Conservation (phyloP, 768 basidiomycete species). For the Rhodotorula graminis region DNA sequence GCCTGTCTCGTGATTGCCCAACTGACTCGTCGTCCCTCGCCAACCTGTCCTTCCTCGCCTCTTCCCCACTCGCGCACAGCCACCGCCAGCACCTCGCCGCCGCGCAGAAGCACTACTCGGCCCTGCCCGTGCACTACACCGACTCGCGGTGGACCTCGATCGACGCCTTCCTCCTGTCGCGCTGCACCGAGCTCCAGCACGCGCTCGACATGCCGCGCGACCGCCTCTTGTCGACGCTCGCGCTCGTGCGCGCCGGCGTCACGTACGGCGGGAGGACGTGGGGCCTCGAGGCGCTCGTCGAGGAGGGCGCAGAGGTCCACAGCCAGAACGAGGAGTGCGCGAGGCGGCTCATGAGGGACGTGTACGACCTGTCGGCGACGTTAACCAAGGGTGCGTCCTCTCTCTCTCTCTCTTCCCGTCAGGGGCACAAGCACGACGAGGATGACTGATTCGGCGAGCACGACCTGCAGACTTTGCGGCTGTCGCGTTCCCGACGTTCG, state of each 20-base stretch:
- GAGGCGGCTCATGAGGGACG: constrained; percentile 35
- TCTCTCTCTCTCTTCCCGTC: not conserved
- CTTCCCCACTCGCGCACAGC: constrained; percentile 48
- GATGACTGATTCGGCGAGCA: too few relatives aligned
- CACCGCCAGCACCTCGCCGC: constrained; percentile 61
- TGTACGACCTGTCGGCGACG: constrained; percentile 37
- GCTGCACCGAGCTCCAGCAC: constrained; percentile 19
- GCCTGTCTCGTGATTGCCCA: too few relatives aligned
- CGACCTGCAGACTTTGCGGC: constrained; percentile 58
- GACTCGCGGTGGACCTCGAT: constrained; percentile 45
- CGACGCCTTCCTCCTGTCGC: constrained; percentile 35
- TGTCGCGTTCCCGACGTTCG: constrained; percentile 52
- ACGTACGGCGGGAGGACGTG: constrained; percentile 34
- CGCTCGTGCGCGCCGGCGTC: constrained; percentile 54
- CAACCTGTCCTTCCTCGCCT: too few relatives aligned
- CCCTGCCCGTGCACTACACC: constrained; percentile 62
- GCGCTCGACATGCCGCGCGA: constrained; percentile 53
- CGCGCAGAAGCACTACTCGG: constrained; percentile 67
- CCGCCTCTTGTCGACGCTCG: constrained; percentile 56
- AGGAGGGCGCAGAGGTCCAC: constrained; percentile 4
- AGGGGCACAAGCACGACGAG: too few relatives aligned
- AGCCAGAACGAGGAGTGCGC: constrained; percentile 6
- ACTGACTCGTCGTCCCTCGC: too few relatives aligned
- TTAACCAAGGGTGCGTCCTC: constrained; percentile 42
- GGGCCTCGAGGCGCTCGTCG: constrained; percentile 55